A percentile compares a stretch with the other conserved stretches of the same genome.
These are phyloP conservation scores for Oidium heveae DNA, from an alignment of 2,329 filamentous ascomycete species.

Conservation along the genomic window DNA sequence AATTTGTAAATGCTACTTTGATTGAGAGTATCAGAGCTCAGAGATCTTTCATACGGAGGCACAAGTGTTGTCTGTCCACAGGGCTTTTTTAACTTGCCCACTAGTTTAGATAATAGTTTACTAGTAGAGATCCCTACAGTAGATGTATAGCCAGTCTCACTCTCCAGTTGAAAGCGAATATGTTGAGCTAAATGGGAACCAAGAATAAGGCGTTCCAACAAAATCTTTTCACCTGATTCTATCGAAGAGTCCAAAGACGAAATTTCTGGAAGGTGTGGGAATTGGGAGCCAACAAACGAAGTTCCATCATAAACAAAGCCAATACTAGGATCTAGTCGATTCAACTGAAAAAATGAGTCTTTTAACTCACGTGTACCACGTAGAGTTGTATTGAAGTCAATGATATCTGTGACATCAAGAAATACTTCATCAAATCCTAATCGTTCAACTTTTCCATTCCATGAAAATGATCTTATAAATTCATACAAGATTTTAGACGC, in stretches of 20 bases:
- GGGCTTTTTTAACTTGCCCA: constrained; percentile 65
- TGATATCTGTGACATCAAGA: constrained; percentile 52
- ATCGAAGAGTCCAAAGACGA: no score
- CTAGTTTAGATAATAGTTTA: constrained; percentile 68
- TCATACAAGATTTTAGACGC: constrained; percentile 58
- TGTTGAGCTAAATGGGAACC: constrained; percentile 61
- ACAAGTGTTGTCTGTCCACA: constrained; percentile 66
- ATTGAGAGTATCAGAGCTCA: constrained; percentile 6
- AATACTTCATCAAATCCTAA: constrained; percentile 76
- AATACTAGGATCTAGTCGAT: constrained; percentile 43
- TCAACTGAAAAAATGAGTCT: constrained; percentile 59
- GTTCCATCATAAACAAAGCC: constrained; percentile 63
- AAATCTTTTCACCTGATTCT: constrained; percentile 2
- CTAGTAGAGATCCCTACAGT: constrained; percentile 74
- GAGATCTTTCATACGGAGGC: constrained; percentile 24
- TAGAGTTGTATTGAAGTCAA: constrained; percentile 54
- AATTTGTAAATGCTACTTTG: constrained; percentile 36
- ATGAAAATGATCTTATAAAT: constrained; percentile 48
- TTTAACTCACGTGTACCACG: constrained; percentile 39
- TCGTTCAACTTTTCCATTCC: constrained; percentile 54
- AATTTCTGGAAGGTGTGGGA: constrained; percentile 10
- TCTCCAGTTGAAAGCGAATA: constrained; percentile 46
- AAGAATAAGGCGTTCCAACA: constrained; percentile 33
- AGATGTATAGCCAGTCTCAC: constrained; percentile 59
- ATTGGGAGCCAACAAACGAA: constrained; percentile 30